These are phyloP conservation scores for Mallotus japonicus DNA, from an alignment of 441 rosid genomes.

Conservation along the genomic window DNA sequence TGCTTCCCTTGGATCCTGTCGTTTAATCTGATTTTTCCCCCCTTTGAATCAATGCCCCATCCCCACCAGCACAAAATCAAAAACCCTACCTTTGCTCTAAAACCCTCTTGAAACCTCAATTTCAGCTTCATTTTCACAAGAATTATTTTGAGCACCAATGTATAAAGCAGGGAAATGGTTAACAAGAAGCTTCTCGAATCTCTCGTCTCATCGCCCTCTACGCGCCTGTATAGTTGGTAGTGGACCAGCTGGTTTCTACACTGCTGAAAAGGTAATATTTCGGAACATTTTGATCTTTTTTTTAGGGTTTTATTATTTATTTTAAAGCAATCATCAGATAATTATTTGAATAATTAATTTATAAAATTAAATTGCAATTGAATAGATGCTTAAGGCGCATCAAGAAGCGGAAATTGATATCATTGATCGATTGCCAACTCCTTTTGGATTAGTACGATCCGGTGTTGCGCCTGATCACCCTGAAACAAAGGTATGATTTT, in stretches of 20 bases:
- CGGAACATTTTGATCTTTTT: neutral
- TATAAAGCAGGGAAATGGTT: slow-evolving; percentile 37
- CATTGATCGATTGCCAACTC: slow-evolving; percentile 87
- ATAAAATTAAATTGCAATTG: neutral
- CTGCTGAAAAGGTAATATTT: slow-evolving; percentile 71
- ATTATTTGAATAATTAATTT: neutral
- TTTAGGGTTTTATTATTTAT: neutral
- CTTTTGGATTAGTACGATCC: slow-evolving; percentile 86
- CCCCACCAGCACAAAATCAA: neutral
- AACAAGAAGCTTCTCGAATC: slow-evolving; percentile 40
- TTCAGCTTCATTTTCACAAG: neutral
- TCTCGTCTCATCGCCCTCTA: slow-evolving; percentile 41
- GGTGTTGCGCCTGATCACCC: slow-evolving; percentile 98
- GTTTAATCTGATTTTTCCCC: no score
- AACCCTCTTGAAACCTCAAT: no score
- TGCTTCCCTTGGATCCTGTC: neutral
- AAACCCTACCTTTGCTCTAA: neutral
- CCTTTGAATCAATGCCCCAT: no score
- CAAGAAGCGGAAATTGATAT: slow-evolving; percentile 64
- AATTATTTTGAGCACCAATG: slow-evolving; percentile 21
- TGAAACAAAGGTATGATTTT: slow-evolving; percentile 67
- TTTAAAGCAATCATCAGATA: no score
- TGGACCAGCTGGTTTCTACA: slow-evolving; percentile 92
- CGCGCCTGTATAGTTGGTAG: slow-evolving; percentile 92
- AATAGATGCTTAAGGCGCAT: slow-evolving; percentile 70